Conservation (phyloP, 129 eudicot genomes). For the Ambrosia artemisiifolia region DNA sequence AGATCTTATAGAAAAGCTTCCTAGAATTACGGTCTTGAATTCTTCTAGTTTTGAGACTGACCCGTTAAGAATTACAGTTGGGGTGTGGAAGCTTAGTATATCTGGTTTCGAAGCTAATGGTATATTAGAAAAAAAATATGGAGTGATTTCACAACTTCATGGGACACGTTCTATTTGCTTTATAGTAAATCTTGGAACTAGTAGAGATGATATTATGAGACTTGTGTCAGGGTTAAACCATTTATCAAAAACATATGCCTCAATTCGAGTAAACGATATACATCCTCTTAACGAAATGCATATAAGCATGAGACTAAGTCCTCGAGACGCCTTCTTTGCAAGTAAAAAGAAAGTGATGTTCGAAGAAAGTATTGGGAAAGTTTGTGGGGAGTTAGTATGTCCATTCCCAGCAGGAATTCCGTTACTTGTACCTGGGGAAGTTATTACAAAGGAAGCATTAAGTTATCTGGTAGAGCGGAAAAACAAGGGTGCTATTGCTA, state of each 20-base stretch:
- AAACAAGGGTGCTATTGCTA: slow-evolving; percentile 52
- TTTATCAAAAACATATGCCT: slow-evolving; percentile 36
- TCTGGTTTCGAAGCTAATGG: slow-evolving; percentile 75
- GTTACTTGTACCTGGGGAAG: slow-evolving; percentile 54
- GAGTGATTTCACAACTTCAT: slow-evolving; percentile 49
- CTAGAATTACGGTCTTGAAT: slow-evolving; percentile 47
- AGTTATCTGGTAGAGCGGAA: slow-evolving; percentile 36
- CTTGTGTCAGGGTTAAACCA: slow-evolving; percentile 53
- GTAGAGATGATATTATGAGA: slow-evolving; percentile 54
- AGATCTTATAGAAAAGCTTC: slow-evolving; percentile 35
- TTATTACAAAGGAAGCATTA: slow-evolving; percentile 43
- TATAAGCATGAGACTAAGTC: slow-evolving; percentile 42
- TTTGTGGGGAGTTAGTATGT: slow-evolving; percentile 74
- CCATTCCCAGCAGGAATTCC: slow-evolving; percentile 92
- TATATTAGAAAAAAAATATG: slow-evolving; percentile 36
- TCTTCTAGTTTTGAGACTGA: slow-evolving; percentile 29
- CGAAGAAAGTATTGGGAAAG: slow-evolving; percentile 46
- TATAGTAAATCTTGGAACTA: slow-evolving; percentile 60
- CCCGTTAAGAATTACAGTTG: slow-evolving; percentile 62
- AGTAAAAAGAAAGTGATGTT: slow-evolving; percentile 43
- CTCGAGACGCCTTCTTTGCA: slow-evolving; percentile 80
- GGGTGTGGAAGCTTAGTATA: slow-evolving; percentile 51
- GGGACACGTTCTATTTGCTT: slow-evolving; percentile 59
- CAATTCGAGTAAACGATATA: background rate
- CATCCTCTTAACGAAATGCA: slow-evolving; percentile 9